phyloP scores from a whole-genome alignment of 2,329 filamentous ascomycete genomes.

The Fusarium coffeatum region DNA sequence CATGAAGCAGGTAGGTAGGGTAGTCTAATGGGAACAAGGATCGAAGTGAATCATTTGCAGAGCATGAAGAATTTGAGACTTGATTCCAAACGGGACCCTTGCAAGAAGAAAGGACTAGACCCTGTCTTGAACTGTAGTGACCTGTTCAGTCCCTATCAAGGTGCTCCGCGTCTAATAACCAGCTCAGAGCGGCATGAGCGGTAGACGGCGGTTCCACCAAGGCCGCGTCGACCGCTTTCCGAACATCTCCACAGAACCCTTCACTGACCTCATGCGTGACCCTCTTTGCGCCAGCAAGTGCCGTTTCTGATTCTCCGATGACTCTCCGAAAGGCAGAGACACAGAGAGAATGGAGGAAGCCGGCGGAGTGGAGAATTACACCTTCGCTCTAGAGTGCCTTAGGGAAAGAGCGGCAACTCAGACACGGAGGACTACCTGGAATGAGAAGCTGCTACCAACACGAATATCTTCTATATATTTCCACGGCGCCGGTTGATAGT shows the following conservation, averaged over 20 bases:
- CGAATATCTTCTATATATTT: slow-evolving; percentile 27
- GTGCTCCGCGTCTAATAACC: slow-evolving; percentile 28
- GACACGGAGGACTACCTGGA: slow-evolving; percentile 11
- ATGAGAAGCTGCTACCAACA: slow-evolving; percentile 14
- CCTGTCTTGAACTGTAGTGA: not conserved
- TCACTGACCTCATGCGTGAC: slow-evolving; percentile 44
- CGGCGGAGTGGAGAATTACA: slow-evolving; percentile 4
- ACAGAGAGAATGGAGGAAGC: slow-evolving; percentile 9
- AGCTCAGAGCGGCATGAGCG: slow-evolving; percentile 19
- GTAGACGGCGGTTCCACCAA: slow-evolving; percentile 39
- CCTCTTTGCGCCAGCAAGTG: slow-evolving; percentile 36
- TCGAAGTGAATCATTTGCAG: not conserved
- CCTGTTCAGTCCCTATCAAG: slow-evolving; percentile 32
- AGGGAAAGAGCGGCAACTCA: slow-evolving; percentile 19
- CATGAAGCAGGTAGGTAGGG: not conserved
- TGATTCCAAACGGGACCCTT: slow-evolving; percentile 37
- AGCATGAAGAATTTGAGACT: not conserved
- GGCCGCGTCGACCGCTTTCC: slow-evolving; percentile 36
- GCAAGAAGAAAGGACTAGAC: not conserved
- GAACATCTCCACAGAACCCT: slow-evolving; percentile 36
- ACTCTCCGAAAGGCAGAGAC: slow-evolving; percentile 33
- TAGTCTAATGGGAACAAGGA: not conserved
- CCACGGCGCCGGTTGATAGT: slow-evolving; percentile 3
- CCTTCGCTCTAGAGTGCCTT: slow-evolving; percentile 8
- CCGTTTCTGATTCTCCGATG: slow-evolving; percentile 38